Conservation (phyloP, 2,329 filamentous ascomycete genomes). For the Sphaceloma murrayae region DNA sequence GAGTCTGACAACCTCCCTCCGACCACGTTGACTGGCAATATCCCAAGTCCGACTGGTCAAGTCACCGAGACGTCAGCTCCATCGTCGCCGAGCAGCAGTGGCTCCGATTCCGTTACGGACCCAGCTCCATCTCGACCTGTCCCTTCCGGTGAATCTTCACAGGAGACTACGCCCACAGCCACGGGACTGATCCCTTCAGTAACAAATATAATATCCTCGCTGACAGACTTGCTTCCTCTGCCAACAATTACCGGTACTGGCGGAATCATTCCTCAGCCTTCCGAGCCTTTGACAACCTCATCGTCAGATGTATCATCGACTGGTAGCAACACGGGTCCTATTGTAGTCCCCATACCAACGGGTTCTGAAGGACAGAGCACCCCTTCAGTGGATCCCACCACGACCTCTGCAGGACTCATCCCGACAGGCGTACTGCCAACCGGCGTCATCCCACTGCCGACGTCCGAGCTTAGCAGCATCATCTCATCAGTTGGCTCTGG, state of each 20-base stretch:
- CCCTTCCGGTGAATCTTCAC: background rate
- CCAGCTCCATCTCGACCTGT: background rate
- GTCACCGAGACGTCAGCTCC: background rate
- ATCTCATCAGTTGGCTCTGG: conserved; percentile 5
- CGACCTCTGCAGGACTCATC: background rate
- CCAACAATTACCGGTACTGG: background rate
- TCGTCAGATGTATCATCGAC: no score
- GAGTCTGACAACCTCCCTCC: background rate
- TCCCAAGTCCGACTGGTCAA: background rate
- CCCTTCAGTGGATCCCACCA: background rate
- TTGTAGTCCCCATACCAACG: conserved; percentile 6
- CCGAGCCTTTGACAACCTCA: background rate
- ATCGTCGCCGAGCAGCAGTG: background rate
- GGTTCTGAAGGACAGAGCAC: background rate
- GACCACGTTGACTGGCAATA: conserved; percentile 4
- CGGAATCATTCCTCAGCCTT: background rate
- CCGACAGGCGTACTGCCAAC: background rate
- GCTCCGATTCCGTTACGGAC: no score
- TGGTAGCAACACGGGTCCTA: background rate
- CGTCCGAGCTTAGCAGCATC: conserved; percentile 4
- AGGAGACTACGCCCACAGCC: background rate
- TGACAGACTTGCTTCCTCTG: background rate
- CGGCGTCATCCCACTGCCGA: conserved; percentile 1
- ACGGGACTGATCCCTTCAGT: conserved; percentile 3
- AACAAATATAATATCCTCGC: background rate